Conservation (phyloP, 73 alveolate species). For the Diophrys sp. region DNA sequence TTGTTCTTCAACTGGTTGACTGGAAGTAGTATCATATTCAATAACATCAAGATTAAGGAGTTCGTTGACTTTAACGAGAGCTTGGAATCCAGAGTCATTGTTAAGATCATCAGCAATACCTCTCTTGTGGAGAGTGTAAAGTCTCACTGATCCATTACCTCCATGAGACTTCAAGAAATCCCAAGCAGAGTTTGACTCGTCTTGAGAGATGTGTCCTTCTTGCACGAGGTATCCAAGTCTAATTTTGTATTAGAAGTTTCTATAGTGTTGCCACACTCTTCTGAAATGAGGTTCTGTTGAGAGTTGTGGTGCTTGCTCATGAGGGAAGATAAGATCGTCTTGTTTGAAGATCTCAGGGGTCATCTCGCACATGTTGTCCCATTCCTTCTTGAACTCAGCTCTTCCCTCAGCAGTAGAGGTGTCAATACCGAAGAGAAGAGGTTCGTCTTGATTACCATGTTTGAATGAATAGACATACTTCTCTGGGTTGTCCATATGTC, state of each 20-base stretch:
- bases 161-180: constrained; percentile 14
- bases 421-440: constrained; percentile 37
- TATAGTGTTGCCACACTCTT: constrained; percentile 52
- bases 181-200: constrained; percentile 17
- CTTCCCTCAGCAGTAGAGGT: constrained; percentile 58
- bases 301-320: constrained; percentile 13
- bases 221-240: constrained; percentile 21
- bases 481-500: constrained; percentile 38
- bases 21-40: constrained; percentile 15
- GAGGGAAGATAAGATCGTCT: constrained; percentile 50
- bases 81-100: constrained; percentile 25
- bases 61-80: constrained; percentile 29
- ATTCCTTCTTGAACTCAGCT: constrained; percentile 40
- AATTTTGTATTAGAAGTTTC: constrained; percentile 22
- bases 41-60: constrained; percentile 16
- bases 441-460: constrained; percentile 32
- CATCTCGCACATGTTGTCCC: constrained; percentile 16
- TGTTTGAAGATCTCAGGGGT: constrained; percentile 43
- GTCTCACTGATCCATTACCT: constrained; percentile 11
- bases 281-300: constrained; percentile 51
- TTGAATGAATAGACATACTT: constrained; percentile 42
- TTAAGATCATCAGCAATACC: constrained; percentile 27
- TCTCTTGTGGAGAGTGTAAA: constrained; percentile 12
- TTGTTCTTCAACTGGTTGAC: constrained; percentile 36
- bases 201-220: constrained; percentile 26